Evolutionary conservation across 192 early-diverging fungal genomes (phyloP), one percentile per base, ranked within the genome.

Genomic region (Mortierella claussenii): DNA sequence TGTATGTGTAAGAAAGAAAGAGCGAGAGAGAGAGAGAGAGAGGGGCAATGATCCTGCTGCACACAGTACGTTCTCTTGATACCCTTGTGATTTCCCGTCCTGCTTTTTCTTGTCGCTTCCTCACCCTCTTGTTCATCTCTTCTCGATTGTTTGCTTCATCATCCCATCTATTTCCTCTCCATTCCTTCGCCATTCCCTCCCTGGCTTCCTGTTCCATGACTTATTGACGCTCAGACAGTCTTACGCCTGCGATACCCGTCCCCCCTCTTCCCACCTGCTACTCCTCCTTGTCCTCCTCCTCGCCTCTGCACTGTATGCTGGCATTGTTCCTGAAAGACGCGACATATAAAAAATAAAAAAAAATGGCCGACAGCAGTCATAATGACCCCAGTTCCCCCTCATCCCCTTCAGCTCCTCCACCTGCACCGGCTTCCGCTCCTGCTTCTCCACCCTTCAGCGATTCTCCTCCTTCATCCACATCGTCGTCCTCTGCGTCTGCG

Each of bases 341-440:
- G n/a, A n/a, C n/a, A n/a, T n/a, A n/a, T 4, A 31, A 40, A 55
- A 40, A 23, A 52, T 12, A 48, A 24, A 23, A 33, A 27, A 68
- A 51, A 69, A 69, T 61, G 58, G 49, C 58, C 24, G 58, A 69
- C 57, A 69, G 51, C 33, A 61, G 51, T 45, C 57, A 26, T 54
- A 33, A 60, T 51, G 67, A 60, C 10, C 33, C 31, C 33, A 50
- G 32, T 3, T 6, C 23, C 4, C 20, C 17, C 30, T 54, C 48
- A 17, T 18, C 36, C 1, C 26, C 28, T 30, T 43, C 36, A 33
- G 13, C 20, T 26, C 11, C 56, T 12, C 21, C 15, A 5, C 11
- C 17, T 53, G 50, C 50, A 21, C 30, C 18, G 20, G 21, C 46
- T 21, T 48, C 15, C 5, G 24, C 57, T 10, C 8, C 28, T 9